Evolutionary conservation across 2,329 filamentous ascomycete genomes (phyloP).

Genomic region (Cladophialophora immunda): DNA sequence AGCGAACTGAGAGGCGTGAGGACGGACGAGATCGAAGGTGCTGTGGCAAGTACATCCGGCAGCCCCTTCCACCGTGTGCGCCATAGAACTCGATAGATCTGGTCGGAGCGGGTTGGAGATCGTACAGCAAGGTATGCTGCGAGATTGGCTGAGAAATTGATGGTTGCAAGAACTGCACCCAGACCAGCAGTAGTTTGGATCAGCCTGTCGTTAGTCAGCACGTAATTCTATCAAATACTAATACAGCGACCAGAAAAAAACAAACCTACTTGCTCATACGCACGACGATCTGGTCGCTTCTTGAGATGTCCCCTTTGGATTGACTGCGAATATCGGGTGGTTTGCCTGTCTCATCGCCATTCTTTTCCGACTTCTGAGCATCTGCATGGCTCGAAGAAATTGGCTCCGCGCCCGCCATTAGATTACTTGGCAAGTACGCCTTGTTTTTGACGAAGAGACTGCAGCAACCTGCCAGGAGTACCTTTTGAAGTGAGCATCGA

Average conservation of each 20-base stretch:
- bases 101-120: constrained; percentile 46
- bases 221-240: neutral
- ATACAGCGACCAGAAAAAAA: neutral
- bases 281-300: constrained; percentile 6
- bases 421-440: neutral
- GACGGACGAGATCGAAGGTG: constrained; percentile 49
- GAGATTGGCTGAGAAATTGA: constrained; percentile 72
- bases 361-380: neutral
- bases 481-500: neutral
- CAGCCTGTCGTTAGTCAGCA: constrained; percentile 55
- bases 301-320: neutral
- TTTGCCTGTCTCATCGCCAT: neutral
- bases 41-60: constrained; percentile 56
- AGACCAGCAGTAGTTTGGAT: constrained; percentile 73
- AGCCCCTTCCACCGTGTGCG: neutral
- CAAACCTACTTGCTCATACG: constrained; percentile 16
- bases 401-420: neutral
- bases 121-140: constrained; percentile 65
- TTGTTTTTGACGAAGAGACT: neutral
- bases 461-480: neutral
- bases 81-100: neutral
- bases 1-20: constrained; percentile 59
- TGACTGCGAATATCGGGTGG: neutral
- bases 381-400: neutral
- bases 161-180: constrained; percentile 73